Percentiles rank a stretch among this genome's conserved stretches.
These are phyloP conservation scores for Chondrus crispus DNA, from an alignment of 23 red algal genomes.

Conservation along the genomic window DNA sequence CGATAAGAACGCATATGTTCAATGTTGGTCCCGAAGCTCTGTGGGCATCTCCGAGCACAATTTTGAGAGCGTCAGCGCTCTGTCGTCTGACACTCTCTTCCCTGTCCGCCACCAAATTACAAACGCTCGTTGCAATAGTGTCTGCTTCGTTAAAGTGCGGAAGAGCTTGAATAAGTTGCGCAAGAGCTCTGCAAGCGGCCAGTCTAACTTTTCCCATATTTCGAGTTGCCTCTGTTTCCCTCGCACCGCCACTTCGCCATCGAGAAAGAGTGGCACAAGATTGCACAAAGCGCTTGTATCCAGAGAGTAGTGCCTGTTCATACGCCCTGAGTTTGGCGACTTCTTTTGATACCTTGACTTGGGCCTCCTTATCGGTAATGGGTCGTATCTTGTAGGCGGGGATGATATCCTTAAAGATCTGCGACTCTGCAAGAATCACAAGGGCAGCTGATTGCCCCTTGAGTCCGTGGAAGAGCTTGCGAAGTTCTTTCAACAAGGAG, in stretches of 20 bases:
- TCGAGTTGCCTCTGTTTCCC: background rate
- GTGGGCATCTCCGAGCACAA: slow-evolving; percentile 42
- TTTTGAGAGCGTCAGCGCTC: slow-evolving; percentile 3
- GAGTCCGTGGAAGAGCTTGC: background rate
- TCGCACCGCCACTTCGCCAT: background rate
- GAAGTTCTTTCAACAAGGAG: slow-evolving; percentile 22
- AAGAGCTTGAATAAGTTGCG: slow-evolving; percentile 28
- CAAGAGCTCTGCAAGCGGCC: slow-evolving; percentile 37
- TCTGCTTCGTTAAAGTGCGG: slow-evolving; percentile 66
- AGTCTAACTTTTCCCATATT: slow-evolving; percentile 25
- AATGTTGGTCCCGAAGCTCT: slow-evolving; percentile 39
- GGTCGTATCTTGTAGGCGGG: slow-evolving; percentile 52
- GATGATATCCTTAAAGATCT: slow-evolving; percentile 46
- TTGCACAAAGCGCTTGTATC: slow-evolving; percentile 40
- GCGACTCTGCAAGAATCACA: slow-evolving; percentile 60
- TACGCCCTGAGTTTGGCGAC: slow-evolving; percentile 38
- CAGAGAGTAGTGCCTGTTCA: slow-evolving; percentile 45
- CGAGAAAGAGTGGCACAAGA: slow-evolving; percentile 39
- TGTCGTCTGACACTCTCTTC: slow-evolving; percentile 20
- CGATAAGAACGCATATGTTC: slow-evolving; percentile 38
- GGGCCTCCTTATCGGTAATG: slow-evolving; percentile 52
- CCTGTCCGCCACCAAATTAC: slow-evolving; percentile 5
- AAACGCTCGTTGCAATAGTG: background rate
- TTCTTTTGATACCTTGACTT: slow-evolving; percentile 49
- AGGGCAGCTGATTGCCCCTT: slow-evolving; percentile 36